Conservation (phyloP, 495 filamentous ascomycete species). For the Talaromyces wortmannii region DNA sequence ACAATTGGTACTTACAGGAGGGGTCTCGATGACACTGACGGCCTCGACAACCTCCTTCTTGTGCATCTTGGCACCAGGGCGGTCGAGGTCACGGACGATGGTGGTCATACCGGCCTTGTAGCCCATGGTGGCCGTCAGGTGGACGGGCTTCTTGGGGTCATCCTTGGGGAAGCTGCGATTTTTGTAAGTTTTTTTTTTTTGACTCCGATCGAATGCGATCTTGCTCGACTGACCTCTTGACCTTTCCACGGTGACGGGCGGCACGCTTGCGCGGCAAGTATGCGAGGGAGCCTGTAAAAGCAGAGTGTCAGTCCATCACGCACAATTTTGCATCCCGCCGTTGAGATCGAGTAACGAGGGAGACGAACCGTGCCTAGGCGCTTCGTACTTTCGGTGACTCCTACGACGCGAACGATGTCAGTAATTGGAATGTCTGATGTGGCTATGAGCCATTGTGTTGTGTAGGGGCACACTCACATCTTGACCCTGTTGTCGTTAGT, state of each 20-base stretch:
- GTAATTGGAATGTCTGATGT: conserved; percentile 12
- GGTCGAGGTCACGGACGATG: conserved; percentile 98
- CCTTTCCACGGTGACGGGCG: conserved; percentile 92
- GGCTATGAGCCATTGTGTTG: not conserved
- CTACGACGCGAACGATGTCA: conserved; percentile 24
- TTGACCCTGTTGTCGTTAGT: conserved; percentile 51
- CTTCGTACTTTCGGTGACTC: conserved; percentile 81
- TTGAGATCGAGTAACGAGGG: conserved; percentile 15
- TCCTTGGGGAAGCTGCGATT: conserved; percentile 93
- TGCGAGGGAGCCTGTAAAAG: conserved; percentile 64
- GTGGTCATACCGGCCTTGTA: conserved; percentile 99
- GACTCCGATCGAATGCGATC: conserved; percentile 7
- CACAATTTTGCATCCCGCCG: conserved; percentile 21
- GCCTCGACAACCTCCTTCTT: conserved; percentile 99
- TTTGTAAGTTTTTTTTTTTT: conserved; percentile 29
- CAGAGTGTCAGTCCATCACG: conserved; percentile 27
- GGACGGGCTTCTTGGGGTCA: conserved; percentile 98
- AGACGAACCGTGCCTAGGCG: conserved; percentile 83
- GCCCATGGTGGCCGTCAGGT: conserved; percentile 96
- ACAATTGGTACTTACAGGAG: conserved; percentile 68
- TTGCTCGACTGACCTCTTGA: conserved; percentile 72
- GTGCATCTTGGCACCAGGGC: conserved; percentile 98
- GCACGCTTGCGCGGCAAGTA: conserved; percentile 97
- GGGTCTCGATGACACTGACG: conserved; percentile 97
- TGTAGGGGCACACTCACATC: conserved; percentile 32